Evolutionary conservation across 768 basidiomycete genomes (phyloP), one percentile per base, ranked within the genome.

Genomic region (Tylopilus plumbeoviolaceoides): DNA sequence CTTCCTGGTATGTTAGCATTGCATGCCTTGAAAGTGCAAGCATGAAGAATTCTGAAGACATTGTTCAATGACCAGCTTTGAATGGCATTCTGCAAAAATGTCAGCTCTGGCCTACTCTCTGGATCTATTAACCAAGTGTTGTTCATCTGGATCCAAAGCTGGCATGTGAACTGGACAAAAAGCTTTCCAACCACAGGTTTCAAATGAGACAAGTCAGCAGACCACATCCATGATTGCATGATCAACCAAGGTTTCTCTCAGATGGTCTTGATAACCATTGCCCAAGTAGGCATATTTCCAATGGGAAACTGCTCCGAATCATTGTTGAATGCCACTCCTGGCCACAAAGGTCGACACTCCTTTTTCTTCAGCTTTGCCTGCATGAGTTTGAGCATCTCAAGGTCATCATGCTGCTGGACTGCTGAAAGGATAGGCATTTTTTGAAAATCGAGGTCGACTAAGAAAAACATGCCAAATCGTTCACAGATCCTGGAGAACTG

Each of bases 391-490:
- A 49, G 33, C 3, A 57, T 14, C 23, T 54, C 43, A 2, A 25
- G 2, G n/a, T 55, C 41, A 18, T 59, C 53, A 0, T 45, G 4
- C 28, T 52, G 20, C 33, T 59, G 50, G 1, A 55, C 7, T 1
- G n/a, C 10, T 0, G 38, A 10, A 10, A 58, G 51, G 0, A 42
- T 2, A n/a, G 48, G n/a, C 1, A 8, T 11, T 5, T 25, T 31
- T 31, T 35, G 1, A 1, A 55, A 12, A 4, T 60, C 15, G 5
- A 60, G 14, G 14, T 58, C 41, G n/a, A n/a, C n/a, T 28, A 59
- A 20, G 17, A 59, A 57, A 33, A 57, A 57, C 38, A 59, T 57
- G n/a, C 20, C 27, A 17, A 48, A 49, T 9, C 4, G 5, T 2
- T 57, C 48, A 18, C 39, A 50, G 0, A 53, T 9, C 2, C 39